Conservation (phyloP, 768 basidiomycete species). For the Tulasnella sp. region DNA sequence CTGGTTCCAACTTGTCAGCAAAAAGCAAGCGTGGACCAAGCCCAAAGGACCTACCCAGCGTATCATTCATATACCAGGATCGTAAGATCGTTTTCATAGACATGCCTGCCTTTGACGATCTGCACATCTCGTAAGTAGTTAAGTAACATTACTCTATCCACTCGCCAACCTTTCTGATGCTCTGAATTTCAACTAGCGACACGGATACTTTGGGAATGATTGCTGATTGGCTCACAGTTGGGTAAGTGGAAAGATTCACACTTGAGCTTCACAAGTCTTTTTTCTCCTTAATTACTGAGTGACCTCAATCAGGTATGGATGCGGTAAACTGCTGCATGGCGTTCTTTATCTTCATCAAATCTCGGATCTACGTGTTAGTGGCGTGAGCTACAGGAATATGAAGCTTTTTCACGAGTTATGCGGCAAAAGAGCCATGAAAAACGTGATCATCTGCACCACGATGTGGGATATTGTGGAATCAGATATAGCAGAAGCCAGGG, state of each 20-base stretch:
- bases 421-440: not conserved
- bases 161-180: too few species aligned
- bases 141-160: too few species aligned
- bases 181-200: constrained; percentile 9
- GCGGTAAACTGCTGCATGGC: not conserved
- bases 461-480: not conserved
- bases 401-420: not conserved
- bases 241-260: not conserved
- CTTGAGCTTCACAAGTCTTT: not conserved
- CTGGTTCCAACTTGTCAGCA: constrained; percentile 17
- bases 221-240: not conserved
- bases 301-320: not conserved
- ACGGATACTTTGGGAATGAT: not conserved
- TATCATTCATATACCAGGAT: constrained; percentile 17
- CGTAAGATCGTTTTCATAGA: constrained; percentile 19
- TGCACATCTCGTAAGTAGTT: too few species aligned
- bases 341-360: not conserved
- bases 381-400: not conserved
- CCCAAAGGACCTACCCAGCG: constrained; percentile 17
- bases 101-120: constrained; percentile 22
- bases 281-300: not conserved
- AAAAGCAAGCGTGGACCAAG: constrained; percentile 19
- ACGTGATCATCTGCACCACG: not conserved
- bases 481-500: not conserved
- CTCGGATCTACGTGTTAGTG: not conserved